A percentile compares a stretch with the other conserved stretches of the same genome.
These are phyloP conservation scores for Lecanicillium sp. DNA, from an alignment of 2,329 filamentous ascomycete genomes.

Conservation along the genomic window DNA sequence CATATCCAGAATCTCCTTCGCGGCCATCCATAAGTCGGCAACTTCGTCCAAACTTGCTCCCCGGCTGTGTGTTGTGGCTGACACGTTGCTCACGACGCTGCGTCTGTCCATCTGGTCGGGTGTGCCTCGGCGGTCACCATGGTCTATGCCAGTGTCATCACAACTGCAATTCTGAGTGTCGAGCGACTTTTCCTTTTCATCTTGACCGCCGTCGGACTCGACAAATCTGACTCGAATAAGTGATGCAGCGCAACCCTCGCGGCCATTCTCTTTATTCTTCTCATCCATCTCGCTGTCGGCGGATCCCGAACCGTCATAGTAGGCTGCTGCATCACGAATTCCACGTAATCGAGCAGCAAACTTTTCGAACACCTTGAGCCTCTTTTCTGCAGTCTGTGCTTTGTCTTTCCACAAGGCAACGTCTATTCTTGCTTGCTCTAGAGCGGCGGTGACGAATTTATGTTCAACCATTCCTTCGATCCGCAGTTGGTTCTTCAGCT, in stretches of 20 bases:
- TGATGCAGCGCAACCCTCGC: too few species aligned
- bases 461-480: too few species aligned
- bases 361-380: conserved; percentile 39
- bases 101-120: conserved; percentile 1
- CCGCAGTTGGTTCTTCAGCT: too few species aligned
- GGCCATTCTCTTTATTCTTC: too few species aligned
- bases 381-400: conserved; percentile 48
- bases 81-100: not conserved
- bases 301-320: conserved; percentile 1
- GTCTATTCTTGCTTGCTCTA: conserved; percentile 19
- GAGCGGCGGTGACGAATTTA: too few species aligned
- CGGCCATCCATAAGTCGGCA: conserved; percentile 15
- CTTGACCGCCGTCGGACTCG: conserved; percentile 5
- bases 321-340: conserved; percentile 18
- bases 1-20: conserved; percentile 18
- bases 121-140: too few species aligned
- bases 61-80: not conserved
- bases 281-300: not conserved
- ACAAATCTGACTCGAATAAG: conserved; percentile 6
- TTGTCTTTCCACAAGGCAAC: conserved; percentile 42
- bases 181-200: not conserved
- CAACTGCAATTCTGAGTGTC: not conserved
- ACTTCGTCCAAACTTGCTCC: conserved; percentile 7
- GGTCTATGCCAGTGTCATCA: too few species aligned
- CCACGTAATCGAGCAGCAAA: conserved; percentile 28